Evolutionary conservation across 441 rosid genomes (phyloP), one percentile per base, ranked within the genome.

Genomic region (Mallotus japonicus): DNA sequence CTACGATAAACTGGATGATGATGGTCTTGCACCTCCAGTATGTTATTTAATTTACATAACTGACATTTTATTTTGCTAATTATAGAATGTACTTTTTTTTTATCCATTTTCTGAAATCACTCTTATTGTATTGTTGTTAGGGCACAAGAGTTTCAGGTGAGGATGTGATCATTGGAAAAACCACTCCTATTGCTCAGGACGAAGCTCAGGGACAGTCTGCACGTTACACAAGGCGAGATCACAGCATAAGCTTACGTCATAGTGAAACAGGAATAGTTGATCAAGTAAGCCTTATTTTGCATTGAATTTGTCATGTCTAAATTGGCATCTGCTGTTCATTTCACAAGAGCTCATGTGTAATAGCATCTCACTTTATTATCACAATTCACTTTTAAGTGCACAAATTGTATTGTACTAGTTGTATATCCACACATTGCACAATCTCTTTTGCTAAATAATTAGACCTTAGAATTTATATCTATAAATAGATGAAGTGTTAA

Each of bases 11-110:
- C 80, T 95, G 85, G 99, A 95, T 62, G 98, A 95, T 75, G 99
- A 95, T 86, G 99, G 99, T 82, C 97, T 95, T 75, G 98, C 95
- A 37, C 99, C 97, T 84, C 99, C 99, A 59, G 96, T 93, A 82
- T 85, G 96, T 78, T 16, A 66, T 67, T 32, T 62, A 53, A 5
- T 51, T 67, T 56, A 16, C 59, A 65, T 20, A 20, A 37, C 46
- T 58, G 42, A 37, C 58, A 3, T 19, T 22, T 47, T 47, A 19
- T 19, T 64, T 62, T 56, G 49, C 65, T 42, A 53, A 62, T 54
- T 68, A 32, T 28, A 4, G 4, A 15, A 68, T 69, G 28, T 46
- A 42, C 7, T 47, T 16, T 44, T 56, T 40, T 56, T 42, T 50
- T 4, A 51, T 71, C n/a, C 64, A 44, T 59, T 74, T 62, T 74